These are phyloP conservation scores for Citrus unshiu DNA, from an alignment of 345 rosid genomes.

Conservation along the genomic window DNA sequence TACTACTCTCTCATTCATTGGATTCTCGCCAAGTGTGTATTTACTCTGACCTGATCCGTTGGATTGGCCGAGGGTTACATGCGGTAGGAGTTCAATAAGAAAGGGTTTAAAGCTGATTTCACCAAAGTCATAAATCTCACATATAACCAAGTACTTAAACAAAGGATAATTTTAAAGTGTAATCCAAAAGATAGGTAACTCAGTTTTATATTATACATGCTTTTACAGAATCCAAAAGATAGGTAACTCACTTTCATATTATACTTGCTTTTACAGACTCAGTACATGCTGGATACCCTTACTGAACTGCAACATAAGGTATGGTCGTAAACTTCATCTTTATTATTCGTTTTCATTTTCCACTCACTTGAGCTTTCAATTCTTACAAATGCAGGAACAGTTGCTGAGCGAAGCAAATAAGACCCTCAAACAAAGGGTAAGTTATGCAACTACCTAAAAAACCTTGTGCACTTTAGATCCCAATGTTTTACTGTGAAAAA, in stretches of 20 bases:
- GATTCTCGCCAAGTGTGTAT: too few species aligned
- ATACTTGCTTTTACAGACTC: slow-evolving; percentile 50
- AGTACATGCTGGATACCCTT: slow-evolving; percentile 90
- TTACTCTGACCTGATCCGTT: too few species aligned
- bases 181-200: background rate
- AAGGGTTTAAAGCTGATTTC: too few species aligned
- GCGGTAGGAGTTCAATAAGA: too few species aligned
- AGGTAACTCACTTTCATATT: background rate
- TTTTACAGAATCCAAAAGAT: slow-evolving; percentile 30
- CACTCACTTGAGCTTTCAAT: background rate
- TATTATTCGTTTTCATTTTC: background rate
- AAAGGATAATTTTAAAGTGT: background rate
- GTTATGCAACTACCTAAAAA: slow-evolving; percentile 4
- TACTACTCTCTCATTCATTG: too few species aligned
- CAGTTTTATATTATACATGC: background rate
- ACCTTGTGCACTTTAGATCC: background rate
- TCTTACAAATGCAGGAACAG: slow-evolving; percentile 52
- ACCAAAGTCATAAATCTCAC: too few species aligned
- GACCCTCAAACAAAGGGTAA: slow-evolving; percentile 80
- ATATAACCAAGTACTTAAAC: too few species aligned
- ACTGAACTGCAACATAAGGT: slow-evolving; percentile 90
- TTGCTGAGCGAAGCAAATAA: slow-evolving; percentile 72
- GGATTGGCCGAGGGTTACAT: too few species aligned
- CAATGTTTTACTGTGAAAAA: background rate
- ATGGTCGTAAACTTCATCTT: background rate